Evolutionary conservation across 2,329 filamentous ascomycete genomes (phyloP), one percentile per base, ranked within the genome.

Genomic region (Fusarium pseudonygamai): DNA sequence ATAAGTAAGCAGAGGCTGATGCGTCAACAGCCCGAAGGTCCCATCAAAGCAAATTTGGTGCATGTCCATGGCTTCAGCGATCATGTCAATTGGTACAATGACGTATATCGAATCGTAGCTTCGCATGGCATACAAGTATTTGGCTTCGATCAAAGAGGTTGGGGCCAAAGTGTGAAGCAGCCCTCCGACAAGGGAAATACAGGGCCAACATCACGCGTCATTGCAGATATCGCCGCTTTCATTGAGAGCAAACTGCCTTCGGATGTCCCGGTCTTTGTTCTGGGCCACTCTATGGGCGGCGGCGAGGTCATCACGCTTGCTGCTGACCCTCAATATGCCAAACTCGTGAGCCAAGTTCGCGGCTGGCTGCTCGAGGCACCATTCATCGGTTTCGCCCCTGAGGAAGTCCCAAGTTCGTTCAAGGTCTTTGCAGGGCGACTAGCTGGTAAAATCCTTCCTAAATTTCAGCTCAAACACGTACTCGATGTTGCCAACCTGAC

Each of bases 241-340:
- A 86, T 96, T 74, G 86, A 86, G 67, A 84, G 85, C 37, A 88
- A 92, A 71, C 83, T 91, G 10, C 87, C 87, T 15, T 81, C 81
- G 30, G 77, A 82, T 8, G 83, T 85, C 40, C 94, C 94, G 0
- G 79, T 97, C 22, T 98, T 97, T 83, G 87, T 98, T 26, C 90
- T 96, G 85, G 95, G 95, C 60, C 94, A 97, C 82, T 95, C 92
- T 28, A 97, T 97, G 94, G 95, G 95, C 73, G 95, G 95, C 67
- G 93, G 91, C 30, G 88, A 97, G 82, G 88, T 91, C 11, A 84
- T 97, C 14, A 90, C 89, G 47, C 80, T 92, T 28, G 87, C 87
- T 30, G 86, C 84, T 62, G 84, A 87, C 60, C 80, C 85, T 2
- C 68, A 81, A 62, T 87, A 90, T 79, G 82, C 83, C 47, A 87